Conservation (phyloP, 2,329 filamentous ascomycete genomes). For the Paecilomyces niveus region DNA sequence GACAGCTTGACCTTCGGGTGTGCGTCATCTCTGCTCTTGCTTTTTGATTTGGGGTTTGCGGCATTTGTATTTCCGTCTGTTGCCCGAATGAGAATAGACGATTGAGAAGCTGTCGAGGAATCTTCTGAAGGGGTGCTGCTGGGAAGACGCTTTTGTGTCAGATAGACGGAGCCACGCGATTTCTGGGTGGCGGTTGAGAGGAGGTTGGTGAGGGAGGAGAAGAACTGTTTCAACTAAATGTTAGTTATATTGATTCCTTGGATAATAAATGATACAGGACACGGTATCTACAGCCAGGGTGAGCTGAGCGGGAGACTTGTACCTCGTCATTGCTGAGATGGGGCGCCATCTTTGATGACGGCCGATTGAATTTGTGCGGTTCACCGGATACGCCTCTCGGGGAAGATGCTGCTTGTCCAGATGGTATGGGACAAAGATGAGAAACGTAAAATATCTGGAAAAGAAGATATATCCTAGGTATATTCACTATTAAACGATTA, state of each 20-base stretch:
- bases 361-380: conserved; percentile 1
- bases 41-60: conserved; percentile 23
- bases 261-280: neutral
- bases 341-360: conserved; percentile 19
- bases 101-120: conserved; percentile 56
- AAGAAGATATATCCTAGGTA: neutral
- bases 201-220: conserved; percentile 32
- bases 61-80: conserved; percentile 65
- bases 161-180: conserved; percentile 36
- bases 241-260: neutral
- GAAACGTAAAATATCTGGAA: neutral
- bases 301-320: conserved; percentile 5
- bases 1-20: conserved; percentile 65
- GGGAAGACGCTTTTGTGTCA: conserved; percentile 36
- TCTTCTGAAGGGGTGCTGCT: conserved; percentile 16
- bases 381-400: neutral
- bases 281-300: neutral
- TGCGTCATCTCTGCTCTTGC: conserved; percentile 39
- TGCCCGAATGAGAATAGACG: conserved; percentile 70
- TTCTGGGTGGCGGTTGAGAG: conserved; percentile 32
- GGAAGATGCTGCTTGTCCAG: neutral
- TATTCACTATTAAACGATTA: neutral
- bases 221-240: conserved; percentile 28
- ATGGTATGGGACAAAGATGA: neutral
- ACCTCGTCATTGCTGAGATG: conserved; percentile 38